phyloP scores from a whole-genome alignment of 768 basidiomycete genomes.

The Amanita molliuscula region DNA sequence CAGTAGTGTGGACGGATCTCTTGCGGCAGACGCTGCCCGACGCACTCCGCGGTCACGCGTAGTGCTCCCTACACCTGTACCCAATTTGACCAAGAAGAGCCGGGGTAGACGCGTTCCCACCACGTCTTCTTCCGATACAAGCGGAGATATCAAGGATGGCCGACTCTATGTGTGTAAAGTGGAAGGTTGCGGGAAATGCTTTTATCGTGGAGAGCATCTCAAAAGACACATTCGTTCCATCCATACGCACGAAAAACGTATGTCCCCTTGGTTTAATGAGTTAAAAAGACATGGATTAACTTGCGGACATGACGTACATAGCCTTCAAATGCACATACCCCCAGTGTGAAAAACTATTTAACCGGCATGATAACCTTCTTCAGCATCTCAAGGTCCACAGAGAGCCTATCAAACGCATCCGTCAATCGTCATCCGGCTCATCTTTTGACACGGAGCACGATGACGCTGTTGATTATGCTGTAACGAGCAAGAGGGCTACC shows the following conservation, averaged over 20 bases:
- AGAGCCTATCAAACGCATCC: constrained; percentile 12
- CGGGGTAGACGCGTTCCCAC: constrained; percentile 72
- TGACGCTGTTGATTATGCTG: background rate
- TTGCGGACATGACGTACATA: constrained; percentile 19
- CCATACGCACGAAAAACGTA: constrained; percentile 72
- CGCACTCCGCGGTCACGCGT: constrained; percentile 42
- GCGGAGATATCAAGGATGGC: constrained; percentile 12
- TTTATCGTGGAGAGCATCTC: constrained; percentile 65
- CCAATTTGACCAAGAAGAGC: constrained; percentile 73
- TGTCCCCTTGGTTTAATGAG: constrained; percentile 20
- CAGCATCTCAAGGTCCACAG: constrained; percentile 72
- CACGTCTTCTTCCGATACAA: constrained; percentile 11
- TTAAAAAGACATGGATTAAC: constrained; percentile 7
- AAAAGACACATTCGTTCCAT: constrained; percentile 69
- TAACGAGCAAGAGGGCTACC: background rate
- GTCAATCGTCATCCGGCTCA: background rate
- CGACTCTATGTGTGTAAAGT: constrained; percentile 54
- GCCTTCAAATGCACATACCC: constrained; percentile 66
- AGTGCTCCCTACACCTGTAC: constrained; percentile 58
- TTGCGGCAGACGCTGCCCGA: constrained; percentile 17
- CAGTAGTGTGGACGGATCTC: constrained; percentile 5
- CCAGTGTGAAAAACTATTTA: constrained; percentile 63
- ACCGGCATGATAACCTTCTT: constrained; percentile 70
- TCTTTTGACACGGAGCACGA: constrained; percentile 1
- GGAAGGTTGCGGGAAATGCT: constrained; percentile 62